Evolutionary conservation across 495 filamentous ascomycete genomes (phyloP).

Genomic region (Hyaloscypha hepaticicola): DNA sequence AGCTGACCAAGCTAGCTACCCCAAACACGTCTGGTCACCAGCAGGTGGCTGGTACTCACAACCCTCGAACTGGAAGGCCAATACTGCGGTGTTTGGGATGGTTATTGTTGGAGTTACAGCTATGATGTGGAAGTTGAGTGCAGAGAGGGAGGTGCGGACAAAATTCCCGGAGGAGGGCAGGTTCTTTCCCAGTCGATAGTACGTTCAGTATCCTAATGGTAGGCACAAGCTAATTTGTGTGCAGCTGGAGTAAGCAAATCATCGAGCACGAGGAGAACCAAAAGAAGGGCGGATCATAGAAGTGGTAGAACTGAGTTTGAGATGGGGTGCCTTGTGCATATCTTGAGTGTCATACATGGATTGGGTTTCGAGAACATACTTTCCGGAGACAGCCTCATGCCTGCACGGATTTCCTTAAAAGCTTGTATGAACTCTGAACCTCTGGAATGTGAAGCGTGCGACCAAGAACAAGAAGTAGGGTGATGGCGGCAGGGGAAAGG

Average conservation of each 20-base stretch:
- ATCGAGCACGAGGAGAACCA: slow-evolving; percentile 76
- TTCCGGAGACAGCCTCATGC: neutral
- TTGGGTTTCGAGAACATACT: neutral
- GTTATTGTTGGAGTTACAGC: slow-evolving; percentile 74
- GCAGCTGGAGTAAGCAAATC: slow-evolving; percentile 90
- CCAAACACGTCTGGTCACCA: slow-evolving; percentile 99
- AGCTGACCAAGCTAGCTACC: slow-evolving; percentile 63
- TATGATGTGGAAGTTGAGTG: slow-evolving; percentile 75
- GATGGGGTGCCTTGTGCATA: slow-evolving; percentile 35
- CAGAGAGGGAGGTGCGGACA: slow-evolving; percentile 73
- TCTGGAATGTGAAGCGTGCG: too few relatives aligned
- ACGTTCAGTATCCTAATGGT: slow-evolving; percentile 42
- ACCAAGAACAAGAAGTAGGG: too few relatives aligned
- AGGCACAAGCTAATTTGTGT: slow-evolving; percentile 28
- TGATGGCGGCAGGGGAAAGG: too few relatives aligned
- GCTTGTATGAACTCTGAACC: too few relatives aligned
- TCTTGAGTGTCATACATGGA: slow-evolving; percentile 28
- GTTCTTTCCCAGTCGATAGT: slow-evolving; percentile 97
- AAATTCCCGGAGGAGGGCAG: slow-evolving; percentile 83
- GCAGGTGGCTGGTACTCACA: slow-evolving; percentile 96
- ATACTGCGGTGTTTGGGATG: slow-evolving; percentile 80
- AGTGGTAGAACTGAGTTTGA: slow-evolving; percentile 22
- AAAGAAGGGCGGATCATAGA: slow-evolving; percentile 32
- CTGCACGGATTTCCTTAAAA: neutral
- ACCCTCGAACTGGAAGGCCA: slow-evolving; percentile 89